phyloP scores from a whole-genome alignment of 202 grass and related monocot genomes.

The Sporobolus alterniflorus region DNA sequence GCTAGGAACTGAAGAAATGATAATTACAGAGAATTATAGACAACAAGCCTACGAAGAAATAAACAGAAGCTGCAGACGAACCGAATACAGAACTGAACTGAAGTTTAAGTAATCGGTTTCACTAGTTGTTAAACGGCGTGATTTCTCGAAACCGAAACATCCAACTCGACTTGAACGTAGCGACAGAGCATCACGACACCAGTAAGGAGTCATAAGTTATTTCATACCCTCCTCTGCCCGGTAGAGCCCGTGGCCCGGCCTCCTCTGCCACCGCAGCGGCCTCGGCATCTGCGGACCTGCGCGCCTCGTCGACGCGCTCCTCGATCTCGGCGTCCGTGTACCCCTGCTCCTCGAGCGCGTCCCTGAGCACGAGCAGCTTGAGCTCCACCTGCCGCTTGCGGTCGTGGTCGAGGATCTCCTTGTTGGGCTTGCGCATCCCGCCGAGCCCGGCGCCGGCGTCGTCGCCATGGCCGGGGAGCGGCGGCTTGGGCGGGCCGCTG shows the following conservation, averaged over 20 bases:
- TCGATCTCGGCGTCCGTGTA: constrained; percentile 94
- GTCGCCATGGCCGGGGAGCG: constrained; percentile 20
- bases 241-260: background rate
- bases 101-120: no score
- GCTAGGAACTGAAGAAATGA: background rate
- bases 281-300: constrained; percentile 57
- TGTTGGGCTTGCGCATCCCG: constrained; percentile 79
- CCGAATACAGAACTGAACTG: no score
- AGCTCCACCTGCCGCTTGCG: constrained; percentile 91
- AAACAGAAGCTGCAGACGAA: no score
- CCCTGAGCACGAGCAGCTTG: constrained; percentile 69
- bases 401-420: constrained; percentile 98
- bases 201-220: no score
- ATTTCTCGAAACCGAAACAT: no score
- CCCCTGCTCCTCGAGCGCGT: constrained; percentile 88
- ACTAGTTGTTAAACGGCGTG: background rate
- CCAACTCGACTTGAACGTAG: no score
- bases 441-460: constrained; percentile 21
- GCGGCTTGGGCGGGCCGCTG: constrained; percentile 37
- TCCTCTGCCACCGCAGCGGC: constrained; percentile 36
- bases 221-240: constrained; percentile 68
- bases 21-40: background rate
- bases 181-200: no score
- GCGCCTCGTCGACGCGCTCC: constrained; percentile 63
- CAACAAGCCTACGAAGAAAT: background rate